Conservation (phyloP, 1,284 basidiomycete species). For the Pholiota adiposa region DNA sequence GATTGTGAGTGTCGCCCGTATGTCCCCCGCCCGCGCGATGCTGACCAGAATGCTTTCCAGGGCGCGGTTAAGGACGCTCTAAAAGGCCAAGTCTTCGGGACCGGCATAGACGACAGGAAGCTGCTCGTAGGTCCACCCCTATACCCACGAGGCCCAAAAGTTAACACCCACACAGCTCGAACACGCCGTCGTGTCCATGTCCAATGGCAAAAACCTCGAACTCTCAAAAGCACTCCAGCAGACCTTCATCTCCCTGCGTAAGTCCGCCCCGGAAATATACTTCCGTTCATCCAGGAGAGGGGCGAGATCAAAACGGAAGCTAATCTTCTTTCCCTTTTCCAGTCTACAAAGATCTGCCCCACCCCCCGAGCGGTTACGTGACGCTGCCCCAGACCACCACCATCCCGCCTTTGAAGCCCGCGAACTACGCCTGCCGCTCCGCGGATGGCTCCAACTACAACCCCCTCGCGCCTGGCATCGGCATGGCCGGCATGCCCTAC, state of each 20-base stretch:
- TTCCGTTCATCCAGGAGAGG: too few relatives aligned
- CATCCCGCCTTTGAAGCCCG: slow-evolving; percentile 13
- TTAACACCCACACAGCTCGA: slow-evolving; percentile 48
- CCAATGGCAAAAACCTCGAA: slow-evolving; percentile 41
- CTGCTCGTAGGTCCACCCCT: slow-evolving; percentile 46
- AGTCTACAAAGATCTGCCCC: too few relatives aligned
- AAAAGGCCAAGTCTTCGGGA: slow-evolving; percentile 39
- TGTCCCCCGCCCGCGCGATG: not conserved
- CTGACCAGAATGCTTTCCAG: too few relatives aligned
- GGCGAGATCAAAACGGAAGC: slow-evolving; percentile 11
- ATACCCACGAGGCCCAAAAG: not conserved
- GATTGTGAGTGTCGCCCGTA: slow-evolving; percentile 32
- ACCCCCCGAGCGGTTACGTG: slow-evolving; percentile 61
- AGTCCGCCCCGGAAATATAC: slow-evolving; percentile 28
- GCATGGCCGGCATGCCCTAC: slow-evolving; percentile 68
- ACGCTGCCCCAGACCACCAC: slow-evolving; percentile 9
- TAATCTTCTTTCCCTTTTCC: slow-evolving; percentile 19
- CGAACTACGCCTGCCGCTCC: slow-evolving; percentile 54
- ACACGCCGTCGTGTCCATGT: slow-evolving; percentile 57
- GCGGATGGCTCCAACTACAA: slow-evolving; percentile 67
- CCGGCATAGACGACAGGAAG: slow-evolving; percentile 60
- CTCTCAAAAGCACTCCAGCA: slow-evolving; percentile 48
- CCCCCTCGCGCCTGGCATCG: slow-evolving; percentile 55
- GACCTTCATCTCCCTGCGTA: slow-evolving; percentile 52
- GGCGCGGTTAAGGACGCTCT: too few relatives aligned